Evolutionary conservation across 2,329 filamentous ascomycete genomes (phyloP), one percentile per base, ranked within the genome.

Genomic region (Cladophialophora carrionii): DNA sequence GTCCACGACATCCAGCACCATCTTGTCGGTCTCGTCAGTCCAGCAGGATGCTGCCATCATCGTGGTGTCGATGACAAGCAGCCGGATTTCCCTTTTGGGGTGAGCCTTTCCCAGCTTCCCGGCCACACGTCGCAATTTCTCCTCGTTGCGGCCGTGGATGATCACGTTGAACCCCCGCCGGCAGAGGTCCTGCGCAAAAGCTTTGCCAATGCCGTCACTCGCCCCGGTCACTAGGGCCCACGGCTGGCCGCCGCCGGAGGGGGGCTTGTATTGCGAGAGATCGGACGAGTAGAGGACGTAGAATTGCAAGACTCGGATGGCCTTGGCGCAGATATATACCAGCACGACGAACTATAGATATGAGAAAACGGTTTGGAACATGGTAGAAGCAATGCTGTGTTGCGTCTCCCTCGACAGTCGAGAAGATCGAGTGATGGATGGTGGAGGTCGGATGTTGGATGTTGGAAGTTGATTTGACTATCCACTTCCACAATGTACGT

Each of bases 161-260:
- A 98, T 82, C 72, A 98, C 83, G 80, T 97, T 97, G 87, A 94
- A 98, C 73, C 92, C 92, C 76, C 94, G 92, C 66, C 86, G 82
- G 32, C 94, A 92, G 63, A 98, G 88, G 77, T 97, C 92, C 34
- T 89, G 84, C 41, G 93, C 92, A 76, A 92, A 98, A 80, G 98
- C 94, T 79, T 96, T 97, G 76, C 95, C 95, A 68, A 98, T 88
- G 69, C 95, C 95, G 78, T 98, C 95, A 10, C 92, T 97, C 59
- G 93, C 94, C 69, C 95, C 95, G 32, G 95, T 98, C 52, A 99
- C 85, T 62, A 98, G 87, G 37, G 91, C 95, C 93, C 94, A 99
- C 64, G 90, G 92, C 67, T 93, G 93, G 26, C 26, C 26, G 6
- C 3, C 26, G 73, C 46, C 56, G n/a, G 48, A 24, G 1, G 29